Evolutionary conservation across 2,329 filamentous ascomycete genomes (phyloP), one percentile per base, ranked within the genome.

Genomic region (Drechslerella coelobrocha): DNA sequence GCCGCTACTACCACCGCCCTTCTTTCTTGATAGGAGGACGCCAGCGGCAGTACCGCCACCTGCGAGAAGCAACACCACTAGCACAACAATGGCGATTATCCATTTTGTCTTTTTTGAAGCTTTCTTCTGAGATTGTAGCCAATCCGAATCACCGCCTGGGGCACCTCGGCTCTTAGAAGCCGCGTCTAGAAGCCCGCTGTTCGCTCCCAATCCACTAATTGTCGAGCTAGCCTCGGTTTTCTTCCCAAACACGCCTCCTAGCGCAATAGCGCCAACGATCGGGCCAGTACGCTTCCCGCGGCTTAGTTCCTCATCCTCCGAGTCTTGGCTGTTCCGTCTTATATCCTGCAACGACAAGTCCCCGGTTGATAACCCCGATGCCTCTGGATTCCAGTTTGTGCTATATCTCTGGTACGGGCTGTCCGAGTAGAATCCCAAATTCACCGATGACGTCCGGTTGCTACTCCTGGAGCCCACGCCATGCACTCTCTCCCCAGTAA

Each of bases 21-120:
- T 82, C 73, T 81, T 84, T 65, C 83, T 84, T n/a, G 82, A 82
- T 23, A 94, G 78, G 2, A 92, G 81, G 6, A 89, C 88, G 47
- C 92, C 92, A 0, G 91, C 83, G 0, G 74, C 66, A 10, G 90
- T 84, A 61, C 89, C 91, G 21, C 88, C 89, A 1, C 88, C 85
- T 57, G 96, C 87, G 34, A 84, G 91, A 14, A 86, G 87, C 14
- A 89, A 77, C 47, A 95, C 81, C 52, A 93, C 68, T 3, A 91
- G 74, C 0, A 83, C 83, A n/a, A 92, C 82, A 9, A 86, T 75
- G 2, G 84, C 78, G 19, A 88, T 86, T 45, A 94, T 84, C 85
- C 88, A 90, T 73, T 85, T 88, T 79, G 87, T 84, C 74, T 83
- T 84, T 78, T 86, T 90, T 76, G 86, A 89, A 31, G 83, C 84